Evolutionary conservation across 2,329 filamentous ascomycete genomes (phyloP).

Genomic region (Apiospora marii): DNA sequence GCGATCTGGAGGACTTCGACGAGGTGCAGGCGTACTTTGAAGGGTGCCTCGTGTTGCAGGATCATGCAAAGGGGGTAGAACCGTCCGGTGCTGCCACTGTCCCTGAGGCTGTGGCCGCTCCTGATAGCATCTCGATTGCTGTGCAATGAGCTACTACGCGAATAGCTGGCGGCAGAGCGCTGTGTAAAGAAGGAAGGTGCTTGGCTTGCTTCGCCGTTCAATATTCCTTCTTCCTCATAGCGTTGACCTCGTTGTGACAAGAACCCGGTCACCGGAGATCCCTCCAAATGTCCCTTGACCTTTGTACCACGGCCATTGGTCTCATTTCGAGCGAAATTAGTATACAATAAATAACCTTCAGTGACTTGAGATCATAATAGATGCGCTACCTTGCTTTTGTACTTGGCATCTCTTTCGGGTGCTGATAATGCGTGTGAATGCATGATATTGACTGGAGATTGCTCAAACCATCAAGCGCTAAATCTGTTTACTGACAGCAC

Average conservation of each 20-base stretch:
- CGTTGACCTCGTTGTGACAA: neutral
- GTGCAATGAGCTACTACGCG: neutral
- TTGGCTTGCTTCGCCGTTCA: neutral
- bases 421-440: neutral
- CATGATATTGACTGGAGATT: neutral
- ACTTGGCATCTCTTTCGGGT: neutral
- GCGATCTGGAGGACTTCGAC: slow-evolving; percentile 47
- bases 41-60: slow-evolving; percentile 35
- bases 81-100: neutral
- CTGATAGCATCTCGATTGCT: neutral
- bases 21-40: slow-evolving; percentile 46
- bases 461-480: neutral
- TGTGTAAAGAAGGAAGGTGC: neutral
- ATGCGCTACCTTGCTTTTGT: neutral
- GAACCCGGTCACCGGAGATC: neutral
- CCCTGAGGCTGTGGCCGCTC: neutral
- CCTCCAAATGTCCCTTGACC: neutral
- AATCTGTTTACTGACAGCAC: neutral
- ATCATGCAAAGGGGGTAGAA: neutral
- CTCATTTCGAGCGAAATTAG: neutral
- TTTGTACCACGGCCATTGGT: neutral
- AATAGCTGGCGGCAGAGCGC: neutral
- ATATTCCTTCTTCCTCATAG: neutral
- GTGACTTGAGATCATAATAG: neutral
- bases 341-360: neutral